Conservation (phyloP, 768 basidiomycete genomes). For the Leccinum pellstonianum region DNA sequence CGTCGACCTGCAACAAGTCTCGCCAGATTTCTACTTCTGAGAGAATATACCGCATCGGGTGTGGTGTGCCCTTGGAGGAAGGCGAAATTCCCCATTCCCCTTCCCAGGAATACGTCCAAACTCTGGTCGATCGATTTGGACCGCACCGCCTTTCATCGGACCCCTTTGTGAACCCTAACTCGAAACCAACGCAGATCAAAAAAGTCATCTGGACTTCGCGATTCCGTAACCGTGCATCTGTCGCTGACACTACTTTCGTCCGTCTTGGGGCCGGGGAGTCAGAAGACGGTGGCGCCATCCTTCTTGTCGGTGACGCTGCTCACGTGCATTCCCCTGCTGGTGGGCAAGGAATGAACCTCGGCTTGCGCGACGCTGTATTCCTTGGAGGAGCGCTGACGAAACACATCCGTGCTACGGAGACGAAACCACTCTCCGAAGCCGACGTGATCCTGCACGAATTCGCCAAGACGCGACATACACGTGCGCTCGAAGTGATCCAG, state of each 20-base stretch:
- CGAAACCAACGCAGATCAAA: conserved; percentile 34
- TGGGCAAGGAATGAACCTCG: conserved; percentile 61
- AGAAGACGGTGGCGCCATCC: conserved; percentile 16
- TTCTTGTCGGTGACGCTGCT: conserved; percentile 48
- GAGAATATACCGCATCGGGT: conserved; percentile 40
- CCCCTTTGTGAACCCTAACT: conserved; percentile 31
- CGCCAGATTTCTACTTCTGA: conserved; percentile 8
- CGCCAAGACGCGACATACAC: conserved; percentile 35
- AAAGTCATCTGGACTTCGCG: conserved; percentile 46
- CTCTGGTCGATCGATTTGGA: conserved; percentile 41
- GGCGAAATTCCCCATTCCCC: conserved; percentile 40
- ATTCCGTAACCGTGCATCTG: conserved; percentile 44
- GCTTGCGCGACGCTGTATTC: conserved; percentile 48
- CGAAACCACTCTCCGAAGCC: conserved; percentile 7
- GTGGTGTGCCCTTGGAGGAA: conserved; percentile 35
- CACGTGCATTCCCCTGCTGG: conserved; percentile 56
- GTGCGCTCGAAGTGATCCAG: conserved; percentile 42
- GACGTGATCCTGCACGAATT: conserved; percentile 38
- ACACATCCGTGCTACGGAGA: conserved; percentile 29
- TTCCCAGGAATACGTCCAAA: conserved; percentile 42
- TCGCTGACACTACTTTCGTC: conserved; percentile 40
- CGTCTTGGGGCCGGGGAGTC: conserved; percentile 22
- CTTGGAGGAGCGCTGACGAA: conserved; percentile 39
- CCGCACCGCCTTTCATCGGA: conserved; percentile 36
- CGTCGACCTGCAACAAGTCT: conserved; percentile 24